Conservation (phyloP, 257 asterid genomes). For the Nicotiana undulata region DNA sequence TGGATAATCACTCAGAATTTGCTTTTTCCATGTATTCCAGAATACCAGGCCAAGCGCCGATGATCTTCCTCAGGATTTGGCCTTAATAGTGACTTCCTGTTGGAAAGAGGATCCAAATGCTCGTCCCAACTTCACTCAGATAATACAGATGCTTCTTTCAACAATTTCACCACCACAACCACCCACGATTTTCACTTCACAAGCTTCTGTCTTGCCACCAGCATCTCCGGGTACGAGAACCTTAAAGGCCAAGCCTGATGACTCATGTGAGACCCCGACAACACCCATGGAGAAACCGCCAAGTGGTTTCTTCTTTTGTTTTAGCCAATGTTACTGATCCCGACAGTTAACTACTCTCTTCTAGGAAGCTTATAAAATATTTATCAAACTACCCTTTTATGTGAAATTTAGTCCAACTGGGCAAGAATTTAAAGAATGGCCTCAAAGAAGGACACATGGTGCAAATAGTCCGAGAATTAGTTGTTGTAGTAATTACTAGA, state of each 20-base stretch:
- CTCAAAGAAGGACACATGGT: too few species aligned
- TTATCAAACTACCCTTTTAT: too few species aligned
- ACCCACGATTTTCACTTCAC: conserved; percentile 42
- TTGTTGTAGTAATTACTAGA: background rate
- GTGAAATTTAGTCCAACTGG: too few species aligned
- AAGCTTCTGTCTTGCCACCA: conserved; percentile 58
- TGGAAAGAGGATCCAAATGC: conserved; percentile 79
- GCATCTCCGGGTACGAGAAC: conserved; percentile 91
- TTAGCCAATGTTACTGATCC: conserved; percentile 35
- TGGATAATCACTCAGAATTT: background rate
- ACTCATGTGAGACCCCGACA: conserved; percentile 33
- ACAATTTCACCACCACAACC: conserved; percentile 58
- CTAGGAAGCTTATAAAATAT: too few species aligned
- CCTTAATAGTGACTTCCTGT: conserved; percentile 69
- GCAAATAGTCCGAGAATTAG: background rate
- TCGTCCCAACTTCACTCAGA: conserved; percentile 82
- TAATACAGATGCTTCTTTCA: conserved; percentile 84
- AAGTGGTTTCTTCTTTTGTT: conserved; percentile 60
- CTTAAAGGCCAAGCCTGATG: conserved; percentile 63
- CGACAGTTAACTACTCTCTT: background rate
- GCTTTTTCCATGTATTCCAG: conserved; percentile 27
- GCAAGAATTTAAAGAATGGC: too few species aligned
- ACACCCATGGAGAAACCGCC: conserved; percentile 33
- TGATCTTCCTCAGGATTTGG: conserved; percentile 64
- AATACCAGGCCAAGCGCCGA: conserved; percentile 81